Base-by-base conservation (phyloP, 768 basidiomycete species). In the Xerocomellus chrysenteron region DNA sequence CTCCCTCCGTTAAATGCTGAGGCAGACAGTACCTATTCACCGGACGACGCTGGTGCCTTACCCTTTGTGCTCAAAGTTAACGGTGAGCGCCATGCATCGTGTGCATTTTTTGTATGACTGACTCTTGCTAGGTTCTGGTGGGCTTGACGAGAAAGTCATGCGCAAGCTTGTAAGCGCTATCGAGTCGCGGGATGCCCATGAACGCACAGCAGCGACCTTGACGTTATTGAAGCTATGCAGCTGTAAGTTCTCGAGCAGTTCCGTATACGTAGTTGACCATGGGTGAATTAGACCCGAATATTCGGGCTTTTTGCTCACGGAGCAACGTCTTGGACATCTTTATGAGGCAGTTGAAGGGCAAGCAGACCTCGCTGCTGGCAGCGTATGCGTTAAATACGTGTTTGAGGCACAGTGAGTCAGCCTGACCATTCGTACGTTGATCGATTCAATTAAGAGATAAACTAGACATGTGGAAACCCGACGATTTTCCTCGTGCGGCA, bases 1-100 rank as follows among this genome's bases (percentile, higher is more conserved):
- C 56, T 60, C 5, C 56, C 59, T 35, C 52, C 14, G 6, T 24
- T 54, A 7, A 48, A 58, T 19, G 52, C n/a, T n/a, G 56, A 60
- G 3, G 36, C n/a, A 8, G 52, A 28, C 40, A 16, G 11, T 3
- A n/a, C 17, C 4, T 2, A n/a, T 9, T 10, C 40, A 26, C 4
- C 40, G 10, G 3, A 13, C 7, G 14, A 17, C 9, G 21, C 2
- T 8, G 8, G 4, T 19, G 24, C 5, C 21, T 21, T 51, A n/a
- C 45, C 49, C 7, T 6, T 16, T 28, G 28, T 51, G 11, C 44
- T 49, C 30, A 19, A 14, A 21, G 7, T 26, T 16, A 16, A 50
- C 5, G 41, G 59, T 60, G n/a, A 40, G 56, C 3, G 14, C n/a
- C 6, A 19, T 11, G 16, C 30, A 9, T n/a, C 4, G 4, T 5